These are phyloP conservation scores for Ceratocystis cacaofunesta DNA, from an alignment of 2,329 filamentous ascomycete species.

Conservation along the genomic window DNA sequence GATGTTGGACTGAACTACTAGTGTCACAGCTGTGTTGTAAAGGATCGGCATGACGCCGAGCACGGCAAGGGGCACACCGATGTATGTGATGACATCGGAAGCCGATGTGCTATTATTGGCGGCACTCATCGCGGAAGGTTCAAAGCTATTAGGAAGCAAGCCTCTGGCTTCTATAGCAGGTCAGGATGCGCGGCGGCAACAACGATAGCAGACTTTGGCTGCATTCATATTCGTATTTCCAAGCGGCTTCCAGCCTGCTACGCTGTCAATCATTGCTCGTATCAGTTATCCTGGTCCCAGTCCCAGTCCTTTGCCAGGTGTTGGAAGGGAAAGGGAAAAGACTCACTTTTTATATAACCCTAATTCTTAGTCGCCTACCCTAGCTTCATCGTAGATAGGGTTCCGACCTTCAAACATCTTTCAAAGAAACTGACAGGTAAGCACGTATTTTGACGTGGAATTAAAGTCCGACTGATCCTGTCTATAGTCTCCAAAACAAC, in stretches of 20 bases:
- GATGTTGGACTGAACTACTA: constrained; percentile 45
- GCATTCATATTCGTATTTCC: neutral
- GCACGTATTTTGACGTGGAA: no score
- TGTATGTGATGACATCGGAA: constrained; percentile 41
- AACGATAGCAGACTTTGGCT: neutral
- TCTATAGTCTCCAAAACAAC: no score
- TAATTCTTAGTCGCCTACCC: neutral
- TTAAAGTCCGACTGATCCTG: no score
- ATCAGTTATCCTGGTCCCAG: neutral
- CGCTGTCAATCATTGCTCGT: neutral
- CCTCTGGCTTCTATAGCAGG: neutral
- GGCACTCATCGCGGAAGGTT: neutral
- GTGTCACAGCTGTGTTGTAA: constrained; percentile 47
- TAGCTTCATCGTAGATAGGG: neutral
- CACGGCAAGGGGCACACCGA: constrained; percentile 43
- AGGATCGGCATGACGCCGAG: constrained; percentile 48
- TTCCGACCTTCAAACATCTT: no score
- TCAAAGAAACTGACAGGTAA: no score
- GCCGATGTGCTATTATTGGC: neutral
- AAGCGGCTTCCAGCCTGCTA: neutral
- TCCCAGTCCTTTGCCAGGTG: neutral
- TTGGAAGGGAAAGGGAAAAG: no score
- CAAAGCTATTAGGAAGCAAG: neutral
- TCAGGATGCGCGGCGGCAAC: neutral
- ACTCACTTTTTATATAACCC: no score